A percentile compares a stretch with the other conserved stretches of the same genome.
Conservation (phyloP, 495 filamentous ascomycete genomes). For the Podospora pseudoanserina region DNA sequence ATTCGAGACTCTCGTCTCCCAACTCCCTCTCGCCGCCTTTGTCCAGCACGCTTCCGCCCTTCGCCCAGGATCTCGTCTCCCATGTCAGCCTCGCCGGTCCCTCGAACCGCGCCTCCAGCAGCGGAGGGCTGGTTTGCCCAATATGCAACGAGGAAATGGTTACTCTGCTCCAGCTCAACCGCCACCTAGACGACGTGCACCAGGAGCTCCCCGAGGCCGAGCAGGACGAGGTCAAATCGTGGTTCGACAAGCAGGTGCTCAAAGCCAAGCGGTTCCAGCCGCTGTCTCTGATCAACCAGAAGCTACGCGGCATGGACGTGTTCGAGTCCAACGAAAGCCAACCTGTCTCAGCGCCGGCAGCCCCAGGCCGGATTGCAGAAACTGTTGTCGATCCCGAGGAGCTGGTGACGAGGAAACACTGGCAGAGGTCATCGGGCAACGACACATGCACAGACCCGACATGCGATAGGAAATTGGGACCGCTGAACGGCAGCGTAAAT, state of each 20-base stretch:
- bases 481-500: constrained; percentile 79
- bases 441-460: constrained; percentile 83
- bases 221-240: constrained; percentile 96
- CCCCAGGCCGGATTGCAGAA: constrained; percentile 31
- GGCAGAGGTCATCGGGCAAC: constrained; percentile 70
- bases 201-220: constrained; percentile 88
- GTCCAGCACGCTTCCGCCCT: constrained; percentile 40
- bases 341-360: constrained; percentile 24
- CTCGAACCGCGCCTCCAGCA: constrained; percentile 36
- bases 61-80: constrained; percentile 44
- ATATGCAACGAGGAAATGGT: constrained; percentile 99
- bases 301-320: constrained; percentile 92
- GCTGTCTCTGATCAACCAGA: constrained; percentile 79
- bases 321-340: constrained; percentile 87
- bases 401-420: constrained; percentile 79
- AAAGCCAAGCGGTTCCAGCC: constrained; percentile 97
- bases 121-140: constrained; percentile 72
- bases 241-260: constrained; percentile 94
- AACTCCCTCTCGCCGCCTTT: constrained; percentile 35
- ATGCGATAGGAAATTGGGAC: constrained; percentile 74
- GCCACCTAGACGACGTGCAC: constrained; percentile 92
- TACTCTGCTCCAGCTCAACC: constrained; percentile 87
- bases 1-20: constrained; percentile 33
- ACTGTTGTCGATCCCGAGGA: constrained; percentile 77
- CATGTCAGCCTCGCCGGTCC: constrained; percentile 47